phyloP scores from a whole-genome alignment of 73 alveolate species.

The Strombidium stylifer region DNA sequence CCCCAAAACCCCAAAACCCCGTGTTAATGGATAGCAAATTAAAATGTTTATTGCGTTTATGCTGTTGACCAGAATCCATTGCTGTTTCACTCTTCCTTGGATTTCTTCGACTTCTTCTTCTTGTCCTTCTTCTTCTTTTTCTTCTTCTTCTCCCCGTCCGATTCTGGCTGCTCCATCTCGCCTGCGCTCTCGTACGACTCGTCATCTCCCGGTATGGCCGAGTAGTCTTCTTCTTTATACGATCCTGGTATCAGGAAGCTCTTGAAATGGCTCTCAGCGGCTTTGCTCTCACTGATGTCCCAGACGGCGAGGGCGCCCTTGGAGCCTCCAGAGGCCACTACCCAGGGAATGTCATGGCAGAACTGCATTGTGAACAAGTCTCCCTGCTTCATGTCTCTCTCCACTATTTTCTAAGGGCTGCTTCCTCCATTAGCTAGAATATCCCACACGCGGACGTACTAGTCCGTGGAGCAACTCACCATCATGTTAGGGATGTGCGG shows the following conservation, averaged over 20 bases:
- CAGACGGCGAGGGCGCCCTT: constrained; percentile 87
- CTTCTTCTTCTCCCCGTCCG: constrained; percentile 4
- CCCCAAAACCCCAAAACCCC: too few relatives aligned
- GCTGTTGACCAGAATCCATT: too few relatives aligned
- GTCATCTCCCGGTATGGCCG: constrained; percentile 18
- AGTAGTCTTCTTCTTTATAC: background rate
- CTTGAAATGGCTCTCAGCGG: constrained; percentile 25
- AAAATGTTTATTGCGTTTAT: too few relatives aligned
- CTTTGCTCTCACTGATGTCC: constrained; percentile 82
- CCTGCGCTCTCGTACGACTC: background rate
- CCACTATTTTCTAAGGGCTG: constrained; percentile 53
- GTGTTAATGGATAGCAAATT: too few relatives aligned
- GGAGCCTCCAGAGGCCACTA: constrained; percentile 89
- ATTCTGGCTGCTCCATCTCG: background rate
- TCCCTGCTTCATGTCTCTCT: constrained; percentile 66
- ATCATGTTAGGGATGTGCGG: constrained; percentile 78
- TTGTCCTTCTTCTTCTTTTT: constrained; percentile 6
- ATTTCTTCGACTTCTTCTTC: constrained; percentile 1
- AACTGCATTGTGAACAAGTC: constrained; percentile 74
- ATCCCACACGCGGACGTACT: constrained; percentile 87
- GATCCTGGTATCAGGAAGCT: background rate
- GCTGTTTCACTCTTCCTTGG: background rate
- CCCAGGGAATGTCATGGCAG: constrained; percentile 80
- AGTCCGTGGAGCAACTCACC: constrained; percentile 92
- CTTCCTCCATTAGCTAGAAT: constrained; percentile 28